Conservation (phyloP, 1,284 basidiomycete genomes). For the Chiua sp. region DNA sequence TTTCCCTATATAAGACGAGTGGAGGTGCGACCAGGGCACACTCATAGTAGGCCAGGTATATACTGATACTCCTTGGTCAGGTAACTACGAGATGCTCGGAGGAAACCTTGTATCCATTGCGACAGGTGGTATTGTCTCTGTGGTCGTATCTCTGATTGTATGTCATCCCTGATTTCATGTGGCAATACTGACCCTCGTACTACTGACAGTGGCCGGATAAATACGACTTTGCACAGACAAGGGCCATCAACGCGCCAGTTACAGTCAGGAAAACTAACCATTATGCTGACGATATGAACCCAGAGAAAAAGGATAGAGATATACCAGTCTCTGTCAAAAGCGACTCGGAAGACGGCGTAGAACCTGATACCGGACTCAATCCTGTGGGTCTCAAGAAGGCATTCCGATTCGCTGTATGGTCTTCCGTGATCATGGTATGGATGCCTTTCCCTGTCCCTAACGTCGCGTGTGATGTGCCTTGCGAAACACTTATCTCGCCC, state of each 20-base stretch:
- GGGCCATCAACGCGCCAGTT: conserved; percentile 66
- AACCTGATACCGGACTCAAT: conserved; percentile 59
- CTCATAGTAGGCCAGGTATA: not conserved
- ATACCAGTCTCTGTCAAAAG: conserved; percentile 38
- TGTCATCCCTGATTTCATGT: conserved; percentile 2
- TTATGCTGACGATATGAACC: conserved; percentile 32
- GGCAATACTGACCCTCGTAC: conserved; percentile 2
- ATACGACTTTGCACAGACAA: conserved; percentile 81
- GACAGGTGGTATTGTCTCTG: conserved; percentile 79
- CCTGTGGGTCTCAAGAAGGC: conserved; percentile 68
- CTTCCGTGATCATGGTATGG: conserved; percentile 69
- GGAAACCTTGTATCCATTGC: conserved; percentile 90
- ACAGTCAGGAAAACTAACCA: conserved; percentile 14
- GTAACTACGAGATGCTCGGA: conserved; percentile 84
- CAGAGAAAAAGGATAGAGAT: conserved; percentile 50
- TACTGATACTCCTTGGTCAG: conserved; percentile 37
- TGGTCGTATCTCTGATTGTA: conserved; percentile 56
- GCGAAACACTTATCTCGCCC: not conserved
- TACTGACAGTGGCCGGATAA: conserved; percentile 72
- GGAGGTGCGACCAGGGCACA: conserved; percentile 43
- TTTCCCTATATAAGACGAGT: conserved; percentile 45
- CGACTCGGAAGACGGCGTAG: conserved; percentile 35
- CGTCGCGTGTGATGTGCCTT: not conserved
- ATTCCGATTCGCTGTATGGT: conserved; percentile 77
- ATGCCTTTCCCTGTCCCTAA: conserved; percentile 9